phyloP scores from a whole-genome alignment of 169 alveolate species.

The Babesia microti region DNA sequence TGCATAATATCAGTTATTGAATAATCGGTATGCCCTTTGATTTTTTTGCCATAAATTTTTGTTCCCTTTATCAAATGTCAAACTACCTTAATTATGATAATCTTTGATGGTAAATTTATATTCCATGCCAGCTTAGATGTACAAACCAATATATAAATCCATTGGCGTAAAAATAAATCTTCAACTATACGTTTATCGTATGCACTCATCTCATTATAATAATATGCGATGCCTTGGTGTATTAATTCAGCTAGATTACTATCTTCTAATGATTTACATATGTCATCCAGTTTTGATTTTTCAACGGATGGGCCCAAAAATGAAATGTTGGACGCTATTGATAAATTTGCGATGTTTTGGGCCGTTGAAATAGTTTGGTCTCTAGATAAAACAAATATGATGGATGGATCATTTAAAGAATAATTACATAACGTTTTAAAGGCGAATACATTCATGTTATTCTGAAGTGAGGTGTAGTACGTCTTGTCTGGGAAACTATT shows the following conservation, averaged over 20 bases:
- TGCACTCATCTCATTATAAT: conserved; percentile 40
- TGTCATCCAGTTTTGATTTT: conserved; percentile 6
- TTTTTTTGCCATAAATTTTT: conserved; percentile 57
- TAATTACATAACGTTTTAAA: conserved; percentile 62
- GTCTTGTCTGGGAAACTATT: conserved; percentile 78
- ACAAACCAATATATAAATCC: conserved; percentile 86
- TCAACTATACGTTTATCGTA: conserved; percentile 91
- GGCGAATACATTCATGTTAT: conserved; percentile 54
- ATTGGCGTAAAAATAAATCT: conserved; percentile 81
- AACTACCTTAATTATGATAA: conserved; percentile 86
- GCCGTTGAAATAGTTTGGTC: conserved; percentile 98
- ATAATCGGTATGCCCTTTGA: conserved; percentile 43
- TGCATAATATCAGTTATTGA: conserved; percentile 49
- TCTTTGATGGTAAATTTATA: conserved; percentile 97
- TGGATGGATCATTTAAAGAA: conserved; percentile 83
- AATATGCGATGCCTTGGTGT: conserved; percentile 84
- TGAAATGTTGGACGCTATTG: too few species aligned
- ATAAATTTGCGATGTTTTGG: conserved; percentile 52
- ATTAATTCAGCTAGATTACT: conserved; percentile 75
- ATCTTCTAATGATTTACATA: conserved; percentile 51
- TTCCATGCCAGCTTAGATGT: conserved; percentile 99
- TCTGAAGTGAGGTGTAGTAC: conserved; percentile 58
- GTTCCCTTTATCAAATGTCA: conserved; percentile 42
- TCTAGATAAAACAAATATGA: conserved; percentile 93
- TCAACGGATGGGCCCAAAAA: conserved; percentile 12